Evolutionary conservation across 192 early-diverging fungal genomes (phyloP), one percentile per base, ranked within the genome.

Genomic region (Umbelopsis vinacea): DNA sequence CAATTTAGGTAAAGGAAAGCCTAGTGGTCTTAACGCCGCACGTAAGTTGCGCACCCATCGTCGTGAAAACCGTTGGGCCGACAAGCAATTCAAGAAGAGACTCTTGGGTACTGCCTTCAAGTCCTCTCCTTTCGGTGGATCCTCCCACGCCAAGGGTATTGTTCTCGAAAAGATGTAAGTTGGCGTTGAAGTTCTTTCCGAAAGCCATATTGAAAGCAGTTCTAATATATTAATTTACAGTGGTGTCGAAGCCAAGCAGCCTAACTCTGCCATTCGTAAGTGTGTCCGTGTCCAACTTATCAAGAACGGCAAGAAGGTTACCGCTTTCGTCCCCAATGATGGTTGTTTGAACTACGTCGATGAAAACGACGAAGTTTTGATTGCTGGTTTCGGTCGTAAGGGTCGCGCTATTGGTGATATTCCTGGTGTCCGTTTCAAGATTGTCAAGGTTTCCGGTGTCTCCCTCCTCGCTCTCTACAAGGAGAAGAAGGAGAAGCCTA

Each of bases 271-370:
- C 76, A 99, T 99, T 92, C 94, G 97, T 87, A 99, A 99, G 90
- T 97, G 96, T 88, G 95, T 99, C 77, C 95, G 97, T 94, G 96
- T 95, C 79, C 97, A 99, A 89, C 90, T 99, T 76, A 97, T 99
- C 91, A 99, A 99, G 92, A 99, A 99, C 93, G 95, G 93, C 84
- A 99, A 99, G 94, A 99, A 97, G 92, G 91, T 99, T 84, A 97
- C 97, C 67, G 97, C 97, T 79, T 99, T 99, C 87, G 97, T 99
- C 71, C 97, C 97, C 81, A 97, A 96, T 86, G 97, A 99, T 85
- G 97, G 97, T 96, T 99, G 97, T 85, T 89, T 99, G 84, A 99
- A 97, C 95, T 99, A 90, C 84, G 94, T 99, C 80, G 97, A 99
- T 77, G 97, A 99, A 82, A 99, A 99, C 93, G 97, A 99, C 89